These are phyloP conservation scores for Phytophthora palmivora DNA, from an alignment of 352 stramenopile species.

Conservation along the genomic window DNA sequence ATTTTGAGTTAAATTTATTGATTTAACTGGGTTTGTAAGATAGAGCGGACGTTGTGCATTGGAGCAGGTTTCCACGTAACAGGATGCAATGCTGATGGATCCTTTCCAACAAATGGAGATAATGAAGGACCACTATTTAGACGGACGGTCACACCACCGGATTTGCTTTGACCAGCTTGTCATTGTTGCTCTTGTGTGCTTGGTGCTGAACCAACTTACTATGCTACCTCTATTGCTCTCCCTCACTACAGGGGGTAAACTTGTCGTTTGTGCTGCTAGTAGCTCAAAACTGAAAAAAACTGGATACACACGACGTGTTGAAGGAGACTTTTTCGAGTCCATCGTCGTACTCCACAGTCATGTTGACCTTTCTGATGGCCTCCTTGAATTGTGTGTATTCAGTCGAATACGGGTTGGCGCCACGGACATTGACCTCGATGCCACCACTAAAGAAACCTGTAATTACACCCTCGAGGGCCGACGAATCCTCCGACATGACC, in stretches of 20 bases:
- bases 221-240: too few relatives aligned
- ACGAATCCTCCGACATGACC: conserved; percentile 43
- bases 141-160: conserved; percentile 2
- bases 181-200: too few relatives aligned
- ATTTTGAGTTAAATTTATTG: background rate
- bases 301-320: conserved; percentile 35
- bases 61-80: conserved; percentile 19
- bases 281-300: too few relatives aligned
- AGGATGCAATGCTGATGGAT: background rate
- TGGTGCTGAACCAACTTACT: too few relatives aligned
- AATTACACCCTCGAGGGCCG: conserved; percentile 47
- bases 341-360: conserved; percentile 63
- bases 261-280: too few relatives aligned
- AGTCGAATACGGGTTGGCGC: conserved; percentile 57
- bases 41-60: background rate
- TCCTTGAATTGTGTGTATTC: conserved; percentile 45
- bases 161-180: conserved; percentile 18
- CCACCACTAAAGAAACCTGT: conserved; percentile 40
- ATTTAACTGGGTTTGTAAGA: background rate
- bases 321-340: conserved; percentile 43
- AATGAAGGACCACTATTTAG: too few relatives aligned
- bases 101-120: conserved; percentile 9
- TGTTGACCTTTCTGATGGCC: conserved; percentile 56
- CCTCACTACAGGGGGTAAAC: too few relatives aligned
- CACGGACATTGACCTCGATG: conserved; percentile 59